Percentiles rank a stretch among this genome's conserved stretches.
These are phyloP conservation scores for Hansenula sp. DNA, from an alignment of 1,139 yeast species.

Conservation along the genomic window DNA sequence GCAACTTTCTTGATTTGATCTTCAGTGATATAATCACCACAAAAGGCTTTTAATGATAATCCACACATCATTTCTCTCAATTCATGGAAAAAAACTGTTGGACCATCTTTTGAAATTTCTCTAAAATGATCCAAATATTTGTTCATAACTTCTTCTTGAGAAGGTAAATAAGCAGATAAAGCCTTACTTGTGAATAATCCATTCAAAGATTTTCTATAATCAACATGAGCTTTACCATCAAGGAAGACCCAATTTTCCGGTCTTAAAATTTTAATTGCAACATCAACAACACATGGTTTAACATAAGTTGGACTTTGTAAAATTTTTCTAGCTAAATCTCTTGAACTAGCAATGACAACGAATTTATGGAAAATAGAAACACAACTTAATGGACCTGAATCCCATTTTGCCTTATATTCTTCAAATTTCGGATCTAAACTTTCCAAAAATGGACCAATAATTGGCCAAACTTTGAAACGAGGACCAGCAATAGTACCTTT, in stretches of 20 bases:
- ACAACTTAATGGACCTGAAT: slow-evolving; percentile 88
- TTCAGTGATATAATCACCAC: slow-evolving; percentile 91
- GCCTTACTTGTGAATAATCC: slow-evolving; percentile 86
- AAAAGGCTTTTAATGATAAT: slow-evolving; percentile 83
- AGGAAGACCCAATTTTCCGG: slow-evolving; percentile 97
- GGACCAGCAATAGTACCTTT: slow-evolving; percentile 95
- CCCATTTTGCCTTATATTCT: slow-evolving; percentile 91
- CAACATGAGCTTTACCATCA: slow-evolving; percentile 93
- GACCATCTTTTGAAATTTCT: slow-evolving; percentile 52
- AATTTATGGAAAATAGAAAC: slow-evolving; percentile 97
- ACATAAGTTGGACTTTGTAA: slow-evolving; percentile 82
- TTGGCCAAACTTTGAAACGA: slow-evolving; percentile 78
- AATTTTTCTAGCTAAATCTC: slow-evolving; percentile 88
- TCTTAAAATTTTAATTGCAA: slow-evolving; percentile 85
- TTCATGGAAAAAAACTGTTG: slow-evolving; percentile 80
- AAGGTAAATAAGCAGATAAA: slow-evolving; percentile 76
- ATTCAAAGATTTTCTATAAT: slow-evolving; percentile 85
- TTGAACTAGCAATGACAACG: slow-evolving; percentile 88
- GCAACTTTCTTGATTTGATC: slow-evolving; percentile 84
- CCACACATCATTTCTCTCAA: slow-evolving; percentile 97
- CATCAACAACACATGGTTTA: slow-evolving; percentile 97
- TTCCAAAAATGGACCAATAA: slow-evolving; percentile 94
- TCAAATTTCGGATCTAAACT: slow-evolving; percentile 95
- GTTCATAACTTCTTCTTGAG: slow-evolving; percentile 80
- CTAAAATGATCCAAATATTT: slow-evolving; percentile 66